These are phyloP conservation scores for Nannizziopsis arthrosporioides DNA, from an alignment of 2,329 filamentous ascomycete species.

Conservation along the genomic window DNA sequence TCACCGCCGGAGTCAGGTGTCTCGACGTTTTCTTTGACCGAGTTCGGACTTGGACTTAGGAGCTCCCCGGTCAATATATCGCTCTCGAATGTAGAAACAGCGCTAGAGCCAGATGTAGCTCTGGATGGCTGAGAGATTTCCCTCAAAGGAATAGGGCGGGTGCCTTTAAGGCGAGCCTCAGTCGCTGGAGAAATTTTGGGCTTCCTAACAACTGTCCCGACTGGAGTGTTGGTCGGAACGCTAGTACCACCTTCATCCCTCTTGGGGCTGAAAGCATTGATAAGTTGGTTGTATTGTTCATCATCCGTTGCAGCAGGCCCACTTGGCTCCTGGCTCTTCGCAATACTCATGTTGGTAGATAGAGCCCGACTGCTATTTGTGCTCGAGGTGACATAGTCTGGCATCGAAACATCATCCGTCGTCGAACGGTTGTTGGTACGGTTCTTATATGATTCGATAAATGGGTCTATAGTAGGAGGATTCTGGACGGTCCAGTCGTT, in stretches of 20 bases:
- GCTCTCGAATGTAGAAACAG: conserved; percentile 18
- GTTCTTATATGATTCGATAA: conserved; percentile 29
- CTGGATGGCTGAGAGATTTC: conserved; percentile 25
- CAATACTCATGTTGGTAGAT: conserved; percentile 33
- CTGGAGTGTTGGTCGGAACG: conserved; percentile 24
- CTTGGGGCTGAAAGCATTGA: conserved; percentile 30
- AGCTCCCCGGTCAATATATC: conserved; percentile 19
- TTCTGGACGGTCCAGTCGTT: conserved; percentile 21
- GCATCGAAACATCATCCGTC: conserved; percentile 39
- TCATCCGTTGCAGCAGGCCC: conserved; percentile 25
- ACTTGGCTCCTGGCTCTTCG: conserved; percentile 33
- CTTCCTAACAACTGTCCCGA: conserved; percentile 20
- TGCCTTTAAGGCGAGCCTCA: conserved; percentile 4
- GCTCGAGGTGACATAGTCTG: conserved; percentile 35
- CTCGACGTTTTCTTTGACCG: conserved; percentile 25
- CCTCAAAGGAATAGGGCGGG: conserved; percentile 18
- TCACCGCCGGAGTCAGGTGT: conserved; percentile 6
- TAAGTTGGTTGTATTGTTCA: conserved; percentile 28
- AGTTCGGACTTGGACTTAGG: conserved; percentile 24
- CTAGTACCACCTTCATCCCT: conserved; percentile 21
- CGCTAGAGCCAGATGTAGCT: conserved; percentile 25
- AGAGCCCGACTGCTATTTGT: conserved; percentile 31
- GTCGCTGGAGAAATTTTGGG: neutral
- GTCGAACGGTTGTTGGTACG: conserved; percentile 26
- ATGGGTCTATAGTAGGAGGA: conserved; percentile 30